Percentiles rank a stretch among this genome's conserved stretches.
These are phyloP conservation scores for Solanum gracilifrons DNA, from an alignment of 257 asterid genomes.

Conservation along the genomic window DNA sequence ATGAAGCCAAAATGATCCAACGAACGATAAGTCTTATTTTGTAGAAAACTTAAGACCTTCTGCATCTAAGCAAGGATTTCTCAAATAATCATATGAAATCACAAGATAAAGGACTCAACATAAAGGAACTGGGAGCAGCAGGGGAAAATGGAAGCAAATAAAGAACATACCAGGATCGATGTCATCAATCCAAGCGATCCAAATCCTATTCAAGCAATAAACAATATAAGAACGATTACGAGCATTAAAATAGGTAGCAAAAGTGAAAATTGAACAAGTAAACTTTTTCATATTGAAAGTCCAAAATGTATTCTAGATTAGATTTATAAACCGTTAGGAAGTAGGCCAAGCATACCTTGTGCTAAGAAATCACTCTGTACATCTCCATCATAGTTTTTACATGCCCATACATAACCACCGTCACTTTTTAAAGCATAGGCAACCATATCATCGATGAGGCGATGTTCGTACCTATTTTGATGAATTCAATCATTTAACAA, in stretches of 20 bases:
- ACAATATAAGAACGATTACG: not conserved
- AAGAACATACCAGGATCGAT: conserved; percentile 69
- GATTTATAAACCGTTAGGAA: not conserved
- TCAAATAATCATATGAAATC: not conserved
- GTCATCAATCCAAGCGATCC: conserved; percentile 99
- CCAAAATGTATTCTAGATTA: not conserved
- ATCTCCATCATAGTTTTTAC: conserved; percentile 99
- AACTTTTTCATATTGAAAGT: not conserved
- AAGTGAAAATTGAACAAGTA: not conserved
- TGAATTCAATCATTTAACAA: not conserved
- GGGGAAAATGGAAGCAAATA: not conserved
- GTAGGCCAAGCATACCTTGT: conserved; percentile 43
- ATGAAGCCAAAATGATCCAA: not conserved
- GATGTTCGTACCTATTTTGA: conserved; percentile 82
- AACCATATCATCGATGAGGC: conserved; percentile 99
- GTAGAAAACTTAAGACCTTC: not conserved
- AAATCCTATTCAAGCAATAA: conserved; percentile 48
- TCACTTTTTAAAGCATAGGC: conserved; percentile 98
- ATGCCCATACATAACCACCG: conserved; percentile 99
- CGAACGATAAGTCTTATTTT: not conserved
- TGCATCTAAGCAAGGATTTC: not conserved
- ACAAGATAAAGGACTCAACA: not conserved
- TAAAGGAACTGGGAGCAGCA: not conserved
- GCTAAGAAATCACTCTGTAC: conserved; percentile 99
- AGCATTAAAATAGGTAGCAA: not conserved